Percentiles rank a stretch among this genome's conserved stretches.
phyloP scores from a whole-genome alignment of 2,329 filamentous ascomycete genomes.

The Pseudopithomyces maydicus region DNA sequence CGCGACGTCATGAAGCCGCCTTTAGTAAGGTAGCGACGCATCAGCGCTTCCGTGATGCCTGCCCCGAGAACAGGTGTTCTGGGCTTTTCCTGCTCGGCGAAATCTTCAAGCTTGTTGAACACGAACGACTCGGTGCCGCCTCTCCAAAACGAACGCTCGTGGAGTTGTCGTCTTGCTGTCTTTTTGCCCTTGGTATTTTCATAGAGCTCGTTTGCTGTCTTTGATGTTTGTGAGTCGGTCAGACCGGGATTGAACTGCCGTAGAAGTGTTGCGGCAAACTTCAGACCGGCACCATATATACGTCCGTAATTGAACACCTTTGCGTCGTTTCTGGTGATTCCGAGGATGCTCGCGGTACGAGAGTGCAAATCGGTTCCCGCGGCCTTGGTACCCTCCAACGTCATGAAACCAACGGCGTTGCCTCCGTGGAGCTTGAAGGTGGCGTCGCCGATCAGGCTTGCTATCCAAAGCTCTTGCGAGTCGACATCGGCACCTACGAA shows the following conservation, averaged over 20 bases:
- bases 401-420: conserved; percentile 99
- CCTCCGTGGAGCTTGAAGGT: conserved; percentile 95
- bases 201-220: conserved; percentile 81
- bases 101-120: conserved; percentile 97
- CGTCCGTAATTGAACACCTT: conserved; percentile 99
- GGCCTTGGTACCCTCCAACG: conserved; percentile 91
- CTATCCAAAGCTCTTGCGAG: conserved; percentile 97
- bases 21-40: conserved; percentile 83
- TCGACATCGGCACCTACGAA: conserved; percentile 98
- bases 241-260: conserved; percentile 90
- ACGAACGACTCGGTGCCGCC: conserved; percentile 97
- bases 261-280: conserved; percentile 87
- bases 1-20: conserved; percentile 93
- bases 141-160: conserved; percentile 84
- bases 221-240: conserved; percentile 76
- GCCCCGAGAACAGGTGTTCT: conserved; percentile 91
- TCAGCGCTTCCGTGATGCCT: conserved; percentile 93
- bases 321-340: conserved; percentile 91
- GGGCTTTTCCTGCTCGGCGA: conserved; percentile 90
- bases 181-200: conserved; percentile 88
- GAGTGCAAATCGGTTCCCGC: conserved; percentile 94
- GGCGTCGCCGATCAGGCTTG: conserved; percentile 90
- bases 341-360: conserved; percentile 86
- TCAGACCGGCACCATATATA: conserved; percentile 96
- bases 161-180: conserved; percentile 73